Percentiles rank a stretch among this genome's conserved stretches.
Evolutionary conservation across 345 rosid species (phyloP).

Genomic region (Murraya koenigii): DNA sequence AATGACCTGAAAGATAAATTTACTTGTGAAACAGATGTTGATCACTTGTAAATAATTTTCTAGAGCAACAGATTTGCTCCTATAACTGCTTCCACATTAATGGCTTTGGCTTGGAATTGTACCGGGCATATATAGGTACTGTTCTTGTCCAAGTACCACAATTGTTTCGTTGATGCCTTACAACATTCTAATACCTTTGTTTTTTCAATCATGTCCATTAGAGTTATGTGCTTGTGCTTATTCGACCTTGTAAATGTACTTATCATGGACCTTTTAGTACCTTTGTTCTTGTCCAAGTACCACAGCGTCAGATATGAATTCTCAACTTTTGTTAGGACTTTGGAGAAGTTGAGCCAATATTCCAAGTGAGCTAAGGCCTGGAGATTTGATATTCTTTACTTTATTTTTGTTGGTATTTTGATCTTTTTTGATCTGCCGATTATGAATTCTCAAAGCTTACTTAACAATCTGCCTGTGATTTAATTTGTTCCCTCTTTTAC

Average conservation of each 20-base stretch:
- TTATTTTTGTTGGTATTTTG: neutral
- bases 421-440: neutral
- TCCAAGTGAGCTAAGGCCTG: neutral
- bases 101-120: neutral
- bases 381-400: neutral
- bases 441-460: neutral
- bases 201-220: neutral
- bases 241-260: neutral
- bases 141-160: neutral
- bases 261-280: no score
- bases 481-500: no score
- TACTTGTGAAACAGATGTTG: conserved; percentile 7
- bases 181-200: neutral
- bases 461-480: neutral
- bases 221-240: neutral
- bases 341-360: neutral
- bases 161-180: neutral
- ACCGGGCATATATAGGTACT: neutral
- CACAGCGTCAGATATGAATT: no score
- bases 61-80: neutral
- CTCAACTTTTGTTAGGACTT: neutral
- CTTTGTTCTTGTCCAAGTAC: no score
- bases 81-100: neutral
- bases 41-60: neutral
- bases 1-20: conserved; percentile 9